phyloP scores from a whole-genome alignment of 179 eudicot genomes.

The Spergularia azorica region DNA sequence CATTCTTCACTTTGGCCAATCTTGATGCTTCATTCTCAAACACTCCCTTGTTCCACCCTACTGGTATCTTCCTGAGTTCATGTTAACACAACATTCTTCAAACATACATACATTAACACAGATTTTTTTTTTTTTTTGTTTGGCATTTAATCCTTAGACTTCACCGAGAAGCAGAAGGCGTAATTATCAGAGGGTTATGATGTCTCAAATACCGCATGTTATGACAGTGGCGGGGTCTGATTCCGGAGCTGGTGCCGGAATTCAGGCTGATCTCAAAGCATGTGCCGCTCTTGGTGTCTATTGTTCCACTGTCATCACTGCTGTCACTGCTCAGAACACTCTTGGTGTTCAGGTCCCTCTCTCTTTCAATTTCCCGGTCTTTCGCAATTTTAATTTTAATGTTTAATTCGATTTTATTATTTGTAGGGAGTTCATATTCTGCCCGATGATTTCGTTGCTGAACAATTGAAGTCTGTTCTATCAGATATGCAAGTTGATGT shows the following conservation, averaged over 20 bases:
- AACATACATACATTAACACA: background rate
- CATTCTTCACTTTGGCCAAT: background rate
- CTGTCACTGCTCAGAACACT: constrained; percentile 94
- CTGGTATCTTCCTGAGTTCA: constrained; percentile 11
- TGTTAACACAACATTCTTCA: background rate
- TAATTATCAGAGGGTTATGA: constrained; percentile 11
- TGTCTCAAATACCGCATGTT: constrained; percentile 62
- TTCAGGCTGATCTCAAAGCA: constrained; percentile 88
- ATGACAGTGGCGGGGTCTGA: constrained; percentile 95
- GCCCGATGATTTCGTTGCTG: constrained; percentile 68
- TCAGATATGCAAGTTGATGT: constrained; percentile 92
- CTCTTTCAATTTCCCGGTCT: background rate
- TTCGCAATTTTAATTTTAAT: too few relatives aligned
- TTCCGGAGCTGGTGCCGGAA: constrained; percentile 94
- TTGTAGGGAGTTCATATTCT: constrained; percentile 66
- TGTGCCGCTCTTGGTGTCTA: constrained; percentile 88
- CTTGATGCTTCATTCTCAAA: constrained; percentile 18
- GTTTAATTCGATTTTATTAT: constrained; percentile 2
- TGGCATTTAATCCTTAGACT: background rate
- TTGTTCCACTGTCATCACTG: constrained; percentile 90
- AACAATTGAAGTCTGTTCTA: constrained; percentile 80
- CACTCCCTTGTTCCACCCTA: constrained; percentile 5
- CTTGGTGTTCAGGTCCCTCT: constrained; percentile 79
- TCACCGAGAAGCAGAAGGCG: constrained; percentile 1
- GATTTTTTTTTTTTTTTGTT: background rate